A percentile compares a stretch with the other conserved stretches of the same genome.
These are phyloP conservation scores for Colletotrichum magnum DNA, from an alignment of 2,329 filamentous ascomycete species.

Conservation along the genomic window DNA sequence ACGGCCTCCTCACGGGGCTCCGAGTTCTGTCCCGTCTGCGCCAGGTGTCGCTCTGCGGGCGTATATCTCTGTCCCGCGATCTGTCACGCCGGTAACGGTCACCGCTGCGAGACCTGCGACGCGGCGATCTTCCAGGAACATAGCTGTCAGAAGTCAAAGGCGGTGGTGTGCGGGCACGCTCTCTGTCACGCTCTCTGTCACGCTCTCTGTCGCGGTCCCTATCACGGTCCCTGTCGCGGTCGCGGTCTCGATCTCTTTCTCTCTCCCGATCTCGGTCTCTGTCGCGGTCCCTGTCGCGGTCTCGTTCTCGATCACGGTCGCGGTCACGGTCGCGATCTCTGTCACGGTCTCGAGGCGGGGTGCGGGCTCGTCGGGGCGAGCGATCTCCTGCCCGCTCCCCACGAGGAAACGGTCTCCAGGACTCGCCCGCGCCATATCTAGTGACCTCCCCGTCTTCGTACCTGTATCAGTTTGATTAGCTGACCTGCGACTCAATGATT, in stretches of 20 bases:
- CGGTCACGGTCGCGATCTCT: constrained; percentile 41
- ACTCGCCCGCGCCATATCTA: constrained; percentile 73
- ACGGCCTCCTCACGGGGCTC: constrained; percentile 50
- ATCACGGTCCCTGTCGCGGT: constrained; percentile 22
- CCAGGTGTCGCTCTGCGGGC: constrained; percentile 40
- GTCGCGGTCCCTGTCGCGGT: constrained; percentile 37
- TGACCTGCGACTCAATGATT: neutral
- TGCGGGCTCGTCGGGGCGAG: constrained; percentile 57
- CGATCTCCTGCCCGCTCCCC: constrained; percentile 50
- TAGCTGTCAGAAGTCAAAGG: constrained; percentile 61
- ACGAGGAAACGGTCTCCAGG: constrained; percentile 71
- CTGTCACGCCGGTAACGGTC: constrained; percentile 59
- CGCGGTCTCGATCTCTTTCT: constrained; percentile 38
- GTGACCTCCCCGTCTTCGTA: constrained; percentile 75
- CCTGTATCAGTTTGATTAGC: constrained; percentile 50
- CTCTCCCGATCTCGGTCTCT: constrained; percentile 59
- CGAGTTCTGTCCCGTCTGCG: constrained; percentile 44
- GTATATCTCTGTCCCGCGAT: constrained; percentile 49
- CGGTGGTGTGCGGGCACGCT: constrained; percentile 50
- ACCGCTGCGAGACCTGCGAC: constrained; percentile 58
- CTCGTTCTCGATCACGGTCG: constrained; percentile 42
- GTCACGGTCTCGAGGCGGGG: constrained; percentile 44
- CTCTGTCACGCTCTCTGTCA: constrained; percentile 41
- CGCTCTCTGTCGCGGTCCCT: constrained; percentile 40
- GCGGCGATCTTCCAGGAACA: constrained; percentile 59